Percentiles rank a stretch among this genome's conserved stretches.
Conservation (phyloP, 306 rosid genomes). For the Rosa chinensis region DNA sequence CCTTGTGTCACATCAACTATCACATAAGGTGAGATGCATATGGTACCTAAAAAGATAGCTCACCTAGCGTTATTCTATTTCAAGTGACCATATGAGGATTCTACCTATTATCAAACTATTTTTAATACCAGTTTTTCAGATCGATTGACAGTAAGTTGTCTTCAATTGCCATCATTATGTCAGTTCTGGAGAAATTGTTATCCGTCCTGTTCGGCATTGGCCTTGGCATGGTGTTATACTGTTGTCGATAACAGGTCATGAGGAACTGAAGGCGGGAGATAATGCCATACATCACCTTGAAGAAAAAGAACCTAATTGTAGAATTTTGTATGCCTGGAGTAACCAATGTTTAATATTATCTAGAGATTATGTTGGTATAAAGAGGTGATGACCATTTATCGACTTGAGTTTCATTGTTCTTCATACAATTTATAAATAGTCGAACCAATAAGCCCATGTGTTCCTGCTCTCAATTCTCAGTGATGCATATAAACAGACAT, state of each 20-base stretch:
- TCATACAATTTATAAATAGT: background rate
- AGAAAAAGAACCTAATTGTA: background rate
- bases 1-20: too few relatives aligned
- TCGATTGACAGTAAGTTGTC: background rate
- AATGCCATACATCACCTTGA: background rate
- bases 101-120: background rate
- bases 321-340: background rate
- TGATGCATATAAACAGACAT: background rate
- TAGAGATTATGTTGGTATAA: background rate
- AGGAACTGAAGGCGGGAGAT: background rate
- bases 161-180: too few relatives aligned
- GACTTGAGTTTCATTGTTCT: background rate
- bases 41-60: too few relatives aligned
- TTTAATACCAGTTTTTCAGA: background rate
- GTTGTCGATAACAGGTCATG: too few relatives aligned
- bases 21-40: too few relatives aligned
- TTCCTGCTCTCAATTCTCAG: conserved; percentile 1
- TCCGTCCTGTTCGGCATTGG: background rate
- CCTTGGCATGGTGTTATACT: too few relatives aligned
- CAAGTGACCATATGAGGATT: too few relatives aligned
- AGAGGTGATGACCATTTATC: background rate
- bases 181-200: too few relatives aligned
- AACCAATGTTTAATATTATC: background rate
- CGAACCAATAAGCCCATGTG: background rate
- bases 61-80: too few relatives aligned